Evolutionary conservation across 352 stramenopile species (phyloP).

Genomic region (Phytophthora foliorum): DNA sequence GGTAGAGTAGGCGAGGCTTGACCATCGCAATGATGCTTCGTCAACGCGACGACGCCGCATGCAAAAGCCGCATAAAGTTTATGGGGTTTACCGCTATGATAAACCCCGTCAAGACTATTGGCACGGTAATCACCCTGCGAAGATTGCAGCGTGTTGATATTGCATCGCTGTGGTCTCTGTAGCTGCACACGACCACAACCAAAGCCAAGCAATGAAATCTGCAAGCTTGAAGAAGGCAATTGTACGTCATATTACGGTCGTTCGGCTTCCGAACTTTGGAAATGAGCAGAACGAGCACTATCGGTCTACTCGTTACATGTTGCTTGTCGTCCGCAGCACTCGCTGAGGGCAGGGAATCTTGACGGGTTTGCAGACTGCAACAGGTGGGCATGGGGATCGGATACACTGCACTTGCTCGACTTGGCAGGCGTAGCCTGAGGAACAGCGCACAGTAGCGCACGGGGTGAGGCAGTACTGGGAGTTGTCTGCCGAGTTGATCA

Average conservation of each 20-base stretch:
- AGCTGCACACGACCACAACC: no score
- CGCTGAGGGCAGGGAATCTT: slow-evolving; percentile 16
- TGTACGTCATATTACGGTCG: not conserved
- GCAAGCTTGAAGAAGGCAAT: not conserved
- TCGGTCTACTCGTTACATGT: not conserved
- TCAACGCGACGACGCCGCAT: slow-evolving; percentile 8
- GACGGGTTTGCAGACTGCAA: slow-evolving; percentile 30
- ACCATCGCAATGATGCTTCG: slow-evolving; percentile 6
- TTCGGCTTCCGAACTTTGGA: not conserved
- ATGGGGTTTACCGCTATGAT: no score
- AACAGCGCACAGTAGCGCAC: slow-evolving; percentile 29
- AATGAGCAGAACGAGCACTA: not conserved
- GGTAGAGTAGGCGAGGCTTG: slow-evolving; percentile 14
- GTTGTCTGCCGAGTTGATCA: slow-evolving; percentile 28
- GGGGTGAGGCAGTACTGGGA: slow-evolving; percentile 32
- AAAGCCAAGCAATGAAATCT: not conserved
- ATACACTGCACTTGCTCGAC: slow-evolving; percentile 38
- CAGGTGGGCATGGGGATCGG: slow-evolving; percentile 24
- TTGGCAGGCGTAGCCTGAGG: slow-evolving; percentile 22
- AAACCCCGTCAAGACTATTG: slow-evolving; percentile 7
- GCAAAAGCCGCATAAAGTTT: no score
- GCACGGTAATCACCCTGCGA: slow-evolving; percentile 7
- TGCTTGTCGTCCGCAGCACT: slow-evolving; percentile 10
- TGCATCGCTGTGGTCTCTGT: no score
- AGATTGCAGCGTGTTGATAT: no score